These are phyloP conservation scores for Neonectria magnoliae DNA, from an alignment of 2,329 filamentous ascomycete species.

Conservation along the genomic window DNA sequence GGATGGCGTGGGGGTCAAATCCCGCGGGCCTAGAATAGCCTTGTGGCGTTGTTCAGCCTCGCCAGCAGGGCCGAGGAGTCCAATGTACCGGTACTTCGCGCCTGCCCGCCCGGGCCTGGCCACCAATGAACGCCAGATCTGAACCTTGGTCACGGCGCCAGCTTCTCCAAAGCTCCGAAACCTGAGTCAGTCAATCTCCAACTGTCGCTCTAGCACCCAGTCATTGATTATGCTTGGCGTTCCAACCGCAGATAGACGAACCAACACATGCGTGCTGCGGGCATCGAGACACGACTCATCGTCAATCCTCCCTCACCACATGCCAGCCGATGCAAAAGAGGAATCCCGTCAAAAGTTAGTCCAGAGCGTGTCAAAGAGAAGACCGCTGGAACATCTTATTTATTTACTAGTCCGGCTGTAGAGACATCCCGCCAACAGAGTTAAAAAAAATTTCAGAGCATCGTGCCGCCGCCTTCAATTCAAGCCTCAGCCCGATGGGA, in stretches of 20 bases:
- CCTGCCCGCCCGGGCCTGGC: conserved; percentile 12
- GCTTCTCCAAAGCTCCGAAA: background rate
- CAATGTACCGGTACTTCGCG: conserved; percentile 28
- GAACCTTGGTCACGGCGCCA: background rate
- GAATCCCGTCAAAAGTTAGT: background rate
- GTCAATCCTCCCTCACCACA: background rate
- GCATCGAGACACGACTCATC: too few species aligned
- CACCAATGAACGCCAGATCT: background rate
- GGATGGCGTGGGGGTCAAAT: conserved; percentile 19
- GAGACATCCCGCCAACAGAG: conserved; percentile 34
- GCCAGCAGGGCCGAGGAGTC: background rate
- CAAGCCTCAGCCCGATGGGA: conserved; percentile 11
- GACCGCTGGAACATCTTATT: conserved; percentile 30
- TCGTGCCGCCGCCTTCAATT: conserved; percentile 24
- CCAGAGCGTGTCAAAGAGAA: conserved; percentile 11
- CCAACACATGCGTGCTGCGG: too few species aligned
- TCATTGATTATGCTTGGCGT: background rate
- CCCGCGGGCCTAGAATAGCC: conserved; percentile 9
- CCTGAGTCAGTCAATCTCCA: background rate
- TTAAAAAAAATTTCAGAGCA: conserved; percentile 32
- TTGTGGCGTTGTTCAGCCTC: conserved; percentile 28
- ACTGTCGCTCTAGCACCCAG: background rate
- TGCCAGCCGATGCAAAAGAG: background rate
- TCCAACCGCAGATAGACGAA: background rate
- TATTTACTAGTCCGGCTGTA: conserved; percentile 40